These are phyloP conservation scores for Aureoboletus auriporus DNA, from an alignment of 768 basidiomycete species.

Conservation along the genomic window DNA sequence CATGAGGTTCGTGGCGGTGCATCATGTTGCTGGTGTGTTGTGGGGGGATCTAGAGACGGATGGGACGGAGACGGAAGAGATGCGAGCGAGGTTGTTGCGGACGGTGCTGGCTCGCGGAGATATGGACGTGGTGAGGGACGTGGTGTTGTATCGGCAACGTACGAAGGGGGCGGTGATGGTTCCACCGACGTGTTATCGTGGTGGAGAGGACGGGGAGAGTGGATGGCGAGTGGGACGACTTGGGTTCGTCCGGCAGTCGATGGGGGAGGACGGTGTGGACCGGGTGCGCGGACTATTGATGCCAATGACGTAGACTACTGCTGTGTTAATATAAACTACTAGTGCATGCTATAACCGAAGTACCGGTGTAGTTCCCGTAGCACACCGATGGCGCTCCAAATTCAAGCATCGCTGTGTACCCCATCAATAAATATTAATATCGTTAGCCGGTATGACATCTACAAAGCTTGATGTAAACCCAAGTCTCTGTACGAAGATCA, in stretches of 20 bases:
- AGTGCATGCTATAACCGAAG: too few relatives aligned
- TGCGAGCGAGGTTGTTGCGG: slow-evolving; percentile 44
- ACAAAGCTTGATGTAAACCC: too few relatives aligned
- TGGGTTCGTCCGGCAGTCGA: slow-evolving; percentile 10
- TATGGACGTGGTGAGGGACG: slow-evolving; percentile 43
- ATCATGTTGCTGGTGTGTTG: slow-evolving; percentile 72
- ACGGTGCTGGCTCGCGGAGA: slow-evolving; percentile 50
- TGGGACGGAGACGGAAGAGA: background rate
- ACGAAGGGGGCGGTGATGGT: slow-evolving; percentile 33
- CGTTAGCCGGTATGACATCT: too few relatives aligned
- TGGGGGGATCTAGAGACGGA: slow-evolving; percentile 59
- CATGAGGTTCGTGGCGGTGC: slow-evolving; percentile 62
- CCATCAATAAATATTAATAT: too few relatives aligned
- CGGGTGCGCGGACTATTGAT: slow-evolving; percentile 13
- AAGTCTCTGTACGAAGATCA: too few relatives aligned
- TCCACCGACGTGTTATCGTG: slow-evolving; percentile 51
- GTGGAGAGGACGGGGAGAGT: slow-evolving; percentile 10
- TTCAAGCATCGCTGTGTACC: too few relatives aligned
- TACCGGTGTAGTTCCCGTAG: too few relatives aligned
- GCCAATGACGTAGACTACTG: background rate
- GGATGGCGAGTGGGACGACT: slow-evolving; percentile 16
- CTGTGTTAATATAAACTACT: too few relatives aligned
- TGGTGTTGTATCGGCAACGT: slow-evolving; percentile 56
- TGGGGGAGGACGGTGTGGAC: slow-evolving; percentile 8
- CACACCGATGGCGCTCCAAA: too few relatives aligned